phyloP scores from a whole-genome alignment of 2,329 filamentous ascomycete species.

The Pezicula radicicola region DNA sequence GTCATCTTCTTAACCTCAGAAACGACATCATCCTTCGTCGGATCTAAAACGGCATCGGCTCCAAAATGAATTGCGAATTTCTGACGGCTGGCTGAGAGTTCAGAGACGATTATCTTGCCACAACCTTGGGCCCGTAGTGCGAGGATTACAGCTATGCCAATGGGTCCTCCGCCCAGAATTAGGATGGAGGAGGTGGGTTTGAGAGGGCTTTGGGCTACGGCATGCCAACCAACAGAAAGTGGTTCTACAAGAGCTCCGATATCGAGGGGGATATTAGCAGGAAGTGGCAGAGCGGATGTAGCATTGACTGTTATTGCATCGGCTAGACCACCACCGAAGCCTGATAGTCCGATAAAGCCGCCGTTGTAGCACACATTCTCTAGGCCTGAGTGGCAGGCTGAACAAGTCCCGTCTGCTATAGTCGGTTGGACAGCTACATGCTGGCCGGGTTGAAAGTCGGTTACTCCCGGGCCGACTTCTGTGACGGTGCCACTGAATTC shows the following conservation, averaged over 20 bases:
- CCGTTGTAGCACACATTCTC: slow-evolving; percentile 57
- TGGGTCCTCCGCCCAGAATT: slow-evolving; percentile 60
- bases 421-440: slow-evolving; percentile 58
- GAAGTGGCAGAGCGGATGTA: slow-evolving; percentile 45
- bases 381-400: slow-evolving; percentile 47
- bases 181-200: slow-evolving; percentile 44
- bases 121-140: slow-evolving; percentile 52
- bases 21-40: slow-evolving; percentile 46
- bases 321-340: slow-evolving; percentile 50
- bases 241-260: slow-evolving; percentile 60
- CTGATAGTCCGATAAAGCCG: slow-evolving; percentile 46
- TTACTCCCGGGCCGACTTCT: slow-evolving; percentile 51
- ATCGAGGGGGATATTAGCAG: slow-evolving; percentile 48
- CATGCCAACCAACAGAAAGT: slow-evolving; percentile 63
- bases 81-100: slow-evolving; percentile 48
- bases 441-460: slow-evolving; percentile 48
- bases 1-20: slow-evolving; percentile 43
- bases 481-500: slow-evolving; percentile 61
- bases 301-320: slow-evolving; percentile 51
- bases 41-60: slow-evolving; percentile 52
- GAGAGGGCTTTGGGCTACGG: slow-evolving; percentile 46
- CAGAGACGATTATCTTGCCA: slow-evolving; percentile 53
- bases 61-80: slow-evolving; percentile 51
- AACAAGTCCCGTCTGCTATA: slow-evolving; percentile 53
- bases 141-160: slow-evolving; percentile 58